Percentiles rank a stretch among this genome's conserved stretches.
These are phyloP conservation scores for Kuraishia hungarica DNA, from an alignment of 805 yeast genomes.

Conservation along the genomic window DNA sequence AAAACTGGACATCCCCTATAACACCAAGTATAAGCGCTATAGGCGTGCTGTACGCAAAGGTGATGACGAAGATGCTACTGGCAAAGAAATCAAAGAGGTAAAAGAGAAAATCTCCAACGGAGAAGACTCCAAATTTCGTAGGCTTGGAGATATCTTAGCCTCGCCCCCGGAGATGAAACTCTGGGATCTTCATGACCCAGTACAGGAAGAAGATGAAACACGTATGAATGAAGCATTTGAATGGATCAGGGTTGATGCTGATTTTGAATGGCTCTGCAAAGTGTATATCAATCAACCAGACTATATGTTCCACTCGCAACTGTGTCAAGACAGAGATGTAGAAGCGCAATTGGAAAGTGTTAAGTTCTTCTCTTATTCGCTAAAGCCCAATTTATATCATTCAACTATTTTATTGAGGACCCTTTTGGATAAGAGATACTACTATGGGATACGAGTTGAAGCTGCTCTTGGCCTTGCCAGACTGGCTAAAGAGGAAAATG, in stretches of 20 bases:
- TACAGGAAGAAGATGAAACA: conserved; percentile 58
- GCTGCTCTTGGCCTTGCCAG: conserved; percentile 75
- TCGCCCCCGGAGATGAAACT: conserved; percentile 47
- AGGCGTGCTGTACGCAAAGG: conserved; percentile 55
- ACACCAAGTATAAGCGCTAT: conserved; percentile 82
- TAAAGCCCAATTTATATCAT: conserved; percentile 52
- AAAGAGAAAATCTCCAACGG: background rate
- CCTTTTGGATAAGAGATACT: conserved; percentile 74
- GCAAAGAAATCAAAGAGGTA: conserved; percentile 10
- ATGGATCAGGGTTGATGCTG: conserved; percentile 97
- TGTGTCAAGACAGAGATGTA: conserved; percentile 91
- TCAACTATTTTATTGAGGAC: conserved; percentile 77
- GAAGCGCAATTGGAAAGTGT: conserved; percentile 91
- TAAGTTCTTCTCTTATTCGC: conserved; percentile 53
- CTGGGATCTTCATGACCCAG: conserved; percentile 73
- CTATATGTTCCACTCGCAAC: conserved; percentile 88
- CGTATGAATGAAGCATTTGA: conserved; percentile 84
- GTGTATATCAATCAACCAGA: conserved; percentile 82
- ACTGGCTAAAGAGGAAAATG: conserved; percentile 51
- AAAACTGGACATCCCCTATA: conserved; percentile 88
- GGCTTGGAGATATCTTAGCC: conserved; percentile 72
- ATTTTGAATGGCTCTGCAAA: conserved; percentile 91
- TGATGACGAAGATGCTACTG: conserved; percentile 20
- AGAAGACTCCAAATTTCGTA: conserved; percentile 24
- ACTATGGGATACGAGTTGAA: conserved; percentile 79